These are phyloP conservation scores for Vitis hybrid DNA, from an alignment of 177 flowering plant species.

Conservation along the genomic window DNA sequence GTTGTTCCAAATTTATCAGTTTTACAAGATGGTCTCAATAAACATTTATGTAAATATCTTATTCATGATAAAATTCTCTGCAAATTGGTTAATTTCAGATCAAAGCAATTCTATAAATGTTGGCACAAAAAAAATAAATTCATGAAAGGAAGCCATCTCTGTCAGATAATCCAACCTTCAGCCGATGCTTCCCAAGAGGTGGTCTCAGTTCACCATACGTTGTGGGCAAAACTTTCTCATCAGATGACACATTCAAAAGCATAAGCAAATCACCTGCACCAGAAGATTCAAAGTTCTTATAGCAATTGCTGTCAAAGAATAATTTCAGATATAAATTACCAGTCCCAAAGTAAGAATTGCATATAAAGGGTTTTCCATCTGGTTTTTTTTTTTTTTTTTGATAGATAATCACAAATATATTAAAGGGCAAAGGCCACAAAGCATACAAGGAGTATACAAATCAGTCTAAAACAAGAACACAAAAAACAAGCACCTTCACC, in stretches of 20 bases:
- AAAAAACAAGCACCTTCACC: too few species aligned
- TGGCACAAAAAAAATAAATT: not conserved
- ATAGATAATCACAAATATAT: too few species aligned
- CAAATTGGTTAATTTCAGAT: not conserved
- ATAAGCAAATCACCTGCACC: slow-evolving; percentile 65
- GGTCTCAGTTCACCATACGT: slow-evolving; percentile 85
- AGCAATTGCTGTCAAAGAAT: not conserved
- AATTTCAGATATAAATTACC: not conserved
- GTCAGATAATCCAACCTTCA: slow-evolving; percentile 49
- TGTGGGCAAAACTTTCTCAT: slow-evolving; percentile 66
- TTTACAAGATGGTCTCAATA: not conserved
- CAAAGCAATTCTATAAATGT: not conserved
- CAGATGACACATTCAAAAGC: slow-evolving; percentile 66
- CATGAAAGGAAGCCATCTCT: not conserved
- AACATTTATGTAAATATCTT: not conserved
- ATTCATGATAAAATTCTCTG: too few species aligned
- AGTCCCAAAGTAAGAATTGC: not conserved
- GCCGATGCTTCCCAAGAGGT: slow-evolving; percentile 84
- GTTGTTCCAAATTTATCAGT: not conserved
- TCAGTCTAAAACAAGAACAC: too few species aligned
- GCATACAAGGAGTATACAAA: too few species aligned
- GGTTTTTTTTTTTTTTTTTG: too few species aligned
- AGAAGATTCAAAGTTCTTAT: slow-evolving; percentile 8
- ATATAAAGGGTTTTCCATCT: not conserved
- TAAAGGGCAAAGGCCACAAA: too few species aligned